Evolutionary conservation across 2,329 filamentous ascomycete genomes (phyloP).

Genomic region (Aspergillus nomiae): DNA sequence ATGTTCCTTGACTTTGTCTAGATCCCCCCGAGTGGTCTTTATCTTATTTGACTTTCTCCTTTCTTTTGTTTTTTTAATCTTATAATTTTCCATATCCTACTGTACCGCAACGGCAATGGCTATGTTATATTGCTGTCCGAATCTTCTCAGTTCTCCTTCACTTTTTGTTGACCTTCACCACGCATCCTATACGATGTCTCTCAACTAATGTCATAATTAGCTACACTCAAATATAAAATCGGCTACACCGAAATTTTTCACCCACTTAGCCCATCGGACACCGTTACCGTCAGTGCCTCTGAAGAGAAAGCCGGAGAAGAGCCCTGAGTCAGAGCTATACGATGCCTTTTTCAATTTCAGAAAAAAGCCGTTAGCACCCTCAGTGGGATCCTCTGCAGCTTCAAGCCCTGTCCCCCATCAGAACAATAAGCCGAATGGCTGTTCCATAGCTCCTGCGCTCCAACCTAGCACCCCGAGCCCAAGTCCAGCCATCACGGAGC

Average conservation of each 20-base stretch:
- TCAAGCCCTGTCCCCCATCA: background rate
- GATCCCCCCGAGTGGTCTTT: background rate
- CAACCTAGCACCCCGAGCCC: constrained; percentile 11
- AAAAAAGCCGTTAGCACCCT: background rate
- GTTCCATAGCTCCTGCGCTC: background rate
- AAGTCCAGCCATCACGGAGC: constrained; percentile 2
- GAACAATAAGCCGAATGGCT: background rate
- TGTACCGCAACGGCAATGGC: background rate
- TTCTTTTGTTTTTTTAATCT: background rate
- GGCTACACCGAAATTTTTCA: constrained; percentile 1
- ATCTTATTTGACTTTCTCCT: background rate
- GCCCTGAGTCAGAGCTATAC: background rate
- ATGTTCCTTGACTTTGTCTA: too few relatives aligned
- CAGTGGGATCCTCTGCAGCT: background rate
- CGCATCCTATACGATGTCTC: background rate
- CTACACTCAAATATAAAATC: background rate
- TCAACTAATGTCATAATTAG: background rate
- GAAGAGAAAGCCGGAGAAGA: constrained; percentile 20
- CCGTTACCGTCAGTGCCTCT: constrained; percentile 16
- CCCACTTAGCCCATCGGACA: constrained; percentile 18
- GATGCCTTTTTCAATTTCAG: background rate
- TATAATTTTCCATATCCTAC: background rate
- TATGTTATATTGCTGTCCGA: background rate
- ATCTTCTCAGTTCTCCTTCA: background rate
- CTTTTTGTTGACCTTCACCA: background rate